A percentile compares a stretch with the other conserved stretches of the same genome.
Conservation (phyloP, 129 eudicot species). For the Kitagawia praeruptora region DNA sequence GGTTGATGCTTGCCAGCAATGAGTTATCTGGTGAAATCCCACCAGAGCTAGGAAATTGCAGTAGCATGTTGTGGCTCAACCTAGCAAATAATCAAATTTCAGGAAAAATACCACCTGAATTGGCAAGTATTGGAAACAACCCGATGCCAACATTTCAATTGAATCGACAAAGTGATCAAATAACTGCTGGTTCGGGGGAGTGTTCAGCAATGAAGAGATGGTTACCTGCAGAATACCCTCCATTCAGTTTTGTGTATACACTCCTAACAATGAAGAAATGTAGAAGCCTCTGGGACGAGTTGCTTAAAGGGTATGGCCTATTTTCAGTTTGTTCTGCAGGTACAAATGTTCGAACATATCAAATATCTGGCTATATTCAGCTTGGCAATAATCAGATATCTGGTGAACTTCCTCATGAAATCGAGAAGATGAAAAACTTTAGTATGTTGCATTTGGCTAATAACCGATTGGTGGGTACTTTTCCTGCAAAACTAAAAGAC, state of each 20-base stretch:
- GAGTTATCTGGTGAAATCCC: constrained; percentile 71
- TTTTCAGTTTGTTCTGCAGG: constrained; percentile 69
- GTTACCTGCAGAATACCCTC: constrained; percentile 93
- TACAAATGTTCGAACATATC: constrained; percentile 31
- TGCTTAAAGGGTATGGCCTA: constrained; percentile 76
- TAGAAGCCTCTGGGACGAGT: constrained; percentile 49
- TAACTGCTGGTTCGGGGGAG: constrained; percentile 60
- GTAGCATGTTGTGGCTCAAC: constrained; percentile 86
- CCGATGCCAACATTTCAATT: constrained; percentile 50
- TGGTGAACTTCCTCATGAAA: constrained; percentile 49
- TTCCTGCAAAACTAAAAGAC: constrained; percentile 50
- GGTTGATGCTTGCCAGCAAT: constrained; percentile 91
- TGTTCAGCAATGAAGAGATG: constrained; percentile 82
- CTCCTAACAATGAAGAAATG: constrained; percentile 68
- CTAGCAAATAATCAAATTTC: constrained; percentile 67
- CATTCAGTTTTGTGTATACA: constrained; percentile 69
- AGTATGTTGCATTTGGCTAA: constrained; percentile 70
- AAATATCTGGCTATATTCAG: constrained; percentile 66
- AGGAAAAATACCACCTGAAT: constrained; percentile 49
- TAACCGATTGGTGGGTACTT: constrained; percentile 43
- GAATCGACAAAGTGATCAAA: constrained; percentile 29
- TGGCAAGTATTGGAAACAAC: constrained; percentile 54
- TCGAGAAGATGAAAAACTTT: constrained; percentile 59
- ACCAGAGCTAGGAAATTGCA: constrained; percentile 67
- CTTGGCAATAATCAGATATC: constrained; percentile 63